Evolutionary conservation across 495 filamentous ascomycete genomes (phyloP).

Genomic region (Rhypophila decipiens): DNA sequence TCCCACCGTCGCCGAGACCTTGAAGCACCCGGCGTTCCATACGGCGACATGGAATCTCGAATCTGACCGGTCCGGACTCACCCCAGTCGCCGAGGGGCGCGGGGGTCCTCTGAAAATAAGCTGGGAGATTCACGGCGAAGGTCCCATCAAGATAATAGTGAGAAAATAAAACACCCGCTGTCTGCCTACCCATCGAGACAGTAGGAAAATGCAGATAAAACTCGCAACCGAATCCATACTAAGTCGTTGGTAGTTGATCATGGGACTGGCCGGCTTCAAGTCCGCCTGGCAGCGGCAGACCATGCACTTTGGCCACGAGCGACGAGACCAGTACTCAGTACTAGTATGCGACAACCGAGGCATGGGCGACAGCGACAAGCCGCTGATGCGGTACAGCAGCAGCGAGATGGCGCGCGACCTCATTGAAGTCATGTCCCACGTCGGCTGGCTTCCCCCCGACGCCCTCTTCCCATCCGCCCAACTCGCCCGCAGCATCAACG

Average conservation of each 20-base stretch:
- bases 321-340: conserved; percentile 57
- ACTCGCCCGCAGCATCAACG: conserved; percentile 47
- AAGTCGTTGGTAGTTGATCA: conserved; percentile 47
- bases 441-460: conserved; percentile 54
- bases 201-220: too few relatives aligned
- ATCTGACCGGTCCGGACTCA: conserved; percentile 49
- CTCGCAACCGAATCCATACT: conserved; percentile 10
- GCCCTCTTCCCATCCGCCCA: conserved; percentile 5
- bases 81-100: conserved; percentile 55
- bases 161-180: conserved; percentile 26
- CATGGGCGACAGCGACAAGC: conserved; percentile 71
- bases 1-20: conserved; percentile 33
- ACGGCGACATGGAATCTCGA: conserved; percentile 56
- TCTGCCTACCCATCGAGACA: too few relatives aligned
- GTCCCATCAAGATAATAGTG: conserved; percentile 65
- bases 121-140: conserved; percentile 74
- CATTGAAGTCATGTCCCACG: conserved; percentile 59
- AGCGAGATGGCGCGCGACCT: conserved; percentile 70
- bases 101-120: conserved; percentile 65
- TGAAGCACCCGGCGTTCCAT: conserved; percentile 38
- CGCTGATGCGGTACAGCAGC: conserved; percentile 62
- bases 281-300: conserved; percentile 71
- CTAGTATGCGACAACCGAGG: conserved; percentile 77
- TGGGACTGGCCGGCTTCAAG: conserved; percentile 57
- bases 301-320: conserved; percentile 67